Percentiles rank a stretch among this genome's conserved stretches.
Evolutionary conservation across 768 basidiomycete species (phyloP).

Genomic region (Lyophyllum shimeji): DNA sequence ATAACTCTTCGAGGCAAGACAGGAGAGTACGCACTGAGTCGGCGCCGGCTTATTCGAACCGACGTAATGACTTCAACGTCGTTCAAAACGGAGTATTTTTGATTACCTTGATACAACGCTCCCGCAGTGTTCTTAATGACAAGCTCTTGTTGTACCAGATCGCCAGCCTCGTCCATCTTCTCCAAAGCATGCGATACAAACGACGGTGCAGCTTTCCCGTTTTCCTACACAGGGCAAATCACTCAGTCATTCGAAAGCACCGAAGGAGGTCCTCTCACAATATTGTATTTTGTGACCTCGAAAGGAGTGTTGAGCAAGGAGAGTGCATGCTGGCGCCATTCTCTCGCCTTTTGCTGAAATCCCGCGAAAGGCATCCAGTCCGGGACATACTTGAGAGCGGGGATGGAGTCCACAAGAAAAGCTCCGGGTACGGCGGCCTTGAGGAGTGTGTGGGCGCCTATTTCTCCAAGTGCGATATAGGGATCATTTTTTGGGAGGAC

Average conservation of each 20-base stretch:
- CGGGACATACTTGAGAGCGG: conserved; percentile 32
- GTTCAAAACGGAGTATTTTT: not conserved
- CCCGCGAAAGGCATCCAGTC: conserved; percentile 34
- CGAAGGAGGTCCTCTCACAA: conserved; percentile 17
- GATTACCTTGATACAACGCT: conserved; percentile 25
- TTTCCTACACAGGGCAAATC: not conserved
- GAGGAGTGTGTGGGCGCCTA: not conserved
- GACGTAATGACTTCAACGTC: not conserved
- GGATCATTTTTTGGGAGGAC: conserved; percentile 30
- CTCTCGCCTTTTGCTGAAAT: conserved; percentile 32
- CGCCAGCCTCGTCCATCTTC: conserved; percentile 15
- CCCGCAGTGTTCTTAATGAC: conserved; percentile 23
- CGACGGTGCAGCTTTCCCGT: conserved; percentile 19
- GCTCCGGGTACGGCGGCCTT: conserved; percentile 24
- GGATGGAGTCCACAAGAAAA: conserved; percentile 32
- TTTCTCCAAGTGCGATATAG: conserved; percentile 27
- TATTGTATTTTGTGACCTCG: conserved; percentile 12
- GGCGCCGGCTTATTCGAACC: conserved; percentile 20
- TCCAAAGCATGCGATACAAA: conserved; percentile 19
- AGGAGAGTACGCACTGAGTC: conserved; percentile 25
- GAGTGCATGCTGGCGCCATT: conserved; percentile 19
- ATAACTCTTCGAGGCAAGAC: not conserved
- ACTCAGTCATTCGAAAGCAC: not conserved
- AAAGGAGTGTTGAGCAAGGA: conserved; percentile 25
- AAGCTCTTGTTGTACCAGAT: conserved; percentile 17